A percentile compares a stretch with the other conserved stretches of the same genome.
These are phyloP conservation scores for Ogataea haglerorum DNA, from an alignment of 805 yeast genomes.

Conservation along the genomic window DNA sequence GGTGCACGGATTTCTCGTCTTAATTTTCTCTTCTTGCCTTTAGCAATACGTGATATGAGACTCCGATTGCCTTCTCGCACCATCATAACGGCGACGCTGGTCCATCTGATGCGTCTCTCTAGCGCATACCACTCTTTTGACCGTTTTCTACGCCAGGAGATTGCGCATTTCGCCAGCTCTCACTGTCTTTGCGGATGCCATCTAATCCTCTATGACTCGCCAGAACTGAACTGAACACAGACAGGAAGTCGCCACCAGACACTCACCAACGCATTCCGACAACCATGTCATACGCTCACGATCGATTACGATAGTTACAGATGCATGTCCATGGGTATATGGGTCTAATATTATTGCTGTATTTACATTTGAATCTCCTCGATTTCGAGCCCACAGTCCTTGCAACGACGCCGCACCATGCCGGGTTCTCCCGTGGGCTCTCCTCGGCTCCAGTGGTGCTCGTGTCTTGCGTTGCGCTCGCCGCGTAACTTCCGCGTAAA, in stretches of 20 bases:
- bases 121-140: constrained; percentile 23
- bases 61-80: constrained; percentile 22
- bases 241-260: not conserved
- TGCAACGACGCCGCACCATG: constrained; percentile 58
- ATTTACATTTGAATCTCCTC: constrained; percentile 59
- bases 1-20: not conserved
- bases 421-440: constrained; percentile 33
- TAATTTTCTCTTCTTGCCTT: not conserved
- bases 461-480: constrained; percentile 55
- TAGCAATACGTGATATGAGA: not conserved
- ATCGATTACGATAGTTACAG: no score
- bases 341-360: not conserved
- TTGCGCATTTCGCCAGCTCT: constrained; percentile 12
- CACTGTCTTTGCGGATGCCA: constrained; percentile 24
- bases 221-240: constrained; percentile 7
- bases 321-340: not conserved
- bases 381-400: constrained; percentile 77
- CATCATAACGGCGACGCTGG: constrained; percentile 18
- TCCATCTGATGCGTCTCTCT: constrained; percentile 24
- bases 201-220: constrained; percentile 16
- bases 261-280: not conserved
- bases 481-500: constrained; percentile 67
- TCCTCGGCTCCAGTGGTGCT: constrained; percentile 71
- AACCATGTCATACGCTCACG: not conserved
- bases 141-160: constrained; percentile 14